Evolutionary conservation across 257 asterid species (phyloP).

Genomic region (Solanum chmielewskii): DNA sequence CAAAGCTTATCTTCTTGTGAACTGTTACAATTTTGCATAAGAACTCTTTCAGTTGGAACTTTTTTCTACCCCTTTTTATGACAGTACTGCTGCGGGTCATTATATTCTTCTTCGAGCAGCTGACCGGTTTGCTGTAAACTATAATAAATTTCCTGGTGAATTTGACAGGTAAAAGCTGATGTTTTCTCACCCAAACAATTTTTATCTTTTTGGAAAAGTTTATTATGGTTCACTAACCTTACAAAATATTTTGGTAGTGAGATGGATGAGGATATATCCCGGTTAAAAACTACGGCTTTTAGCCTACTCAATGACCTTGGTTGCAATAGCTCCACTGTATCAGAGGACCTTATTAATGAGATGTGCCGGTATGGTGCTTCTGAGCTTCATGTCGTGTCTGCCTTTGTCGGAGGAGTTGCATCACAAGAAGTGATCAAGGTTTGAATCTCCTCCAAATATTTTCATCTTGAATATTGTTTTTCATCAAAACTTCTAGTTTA

Average conservation of each 20-base stretch:
- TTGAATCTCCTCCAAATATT: neutral
- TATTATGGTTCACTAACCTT: constrained; percentile 1
- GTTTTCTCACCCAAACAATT: neutral
- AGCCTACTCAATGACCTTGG: constrained; percentile 67
- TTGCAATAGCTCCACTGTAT: constrained; percentile 65
- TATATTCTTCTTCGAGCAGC: constrained; percentile 86
- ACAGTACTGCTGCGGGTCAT: constrained; percentile 77
- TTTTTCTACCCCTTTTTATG: constrained; percentile 4
- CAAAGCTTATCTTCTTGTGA: neutral
- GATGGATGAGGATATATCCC: constrained; percentile 92
- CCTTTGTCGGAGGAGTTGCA: constrained; percentile 88
- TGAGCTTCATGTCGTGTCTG: constrained; percentile 94
- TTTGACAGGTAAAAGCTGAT: constrained; percentile 59
- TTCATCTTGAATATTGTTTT: neutral
- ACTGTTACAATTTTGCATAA: neutral
- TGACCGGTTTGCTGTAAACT: constrained; percentile 84
- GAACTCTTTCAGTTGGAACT: neutral
- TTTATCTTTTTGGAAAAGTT: neutral
- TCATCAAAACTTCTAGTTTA: neutral
- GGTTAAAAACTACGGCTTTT: constrained; percentile 77
- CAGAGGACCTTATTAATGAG: constrained; percentile 88
- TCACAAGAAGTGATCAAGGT: constrained; percentile 98
- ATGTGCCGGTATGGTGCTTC: constrained; percentile 95
- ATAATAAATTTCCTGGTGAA: constrained; percentile 80
- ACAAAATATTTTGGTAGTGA: constrained; percentile 30